Evolutionary conservation across 2,329 filamentous ascomycete species (phyloP).

Genomic region (Ophiostoma quercus): DNA sequence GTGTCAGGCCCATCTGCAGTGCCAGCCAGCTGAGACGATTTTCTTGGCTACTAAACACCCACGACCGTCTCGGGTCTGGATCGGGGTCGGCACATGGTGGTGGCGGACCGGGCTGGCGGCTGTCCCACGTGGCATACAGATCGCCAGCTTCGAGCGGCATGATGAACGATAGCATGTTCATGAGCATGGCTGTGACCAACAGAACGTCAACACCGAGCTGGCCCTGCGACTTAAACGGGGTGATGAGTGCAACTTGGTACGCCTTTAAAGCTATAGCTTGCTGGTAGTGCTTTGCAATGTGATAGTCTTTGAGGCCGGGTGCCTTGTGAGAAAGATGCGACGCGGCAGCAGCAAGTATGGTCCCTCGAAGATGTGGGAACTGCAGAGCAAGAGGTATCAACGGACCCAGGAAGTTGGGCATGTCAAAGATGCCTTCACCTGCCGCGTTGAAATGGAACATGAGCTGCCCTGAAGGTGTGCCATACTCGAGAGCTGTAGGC

Average conservation of each 20-base stretch:
- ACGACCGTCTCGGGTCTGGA: conserved; percentile 26
- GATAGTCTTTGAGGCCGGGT: conserved; percentile 23
- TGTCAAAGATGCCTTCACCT: conserved; percentile 23
- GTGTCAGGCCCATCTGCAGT: conserved; percentile 27
- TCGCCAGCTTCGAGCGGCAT: conserved; percentile 27
- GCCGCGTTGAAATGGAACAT: conserved; percentile 26
- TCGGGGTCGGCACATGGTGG: conserved; percentile 21
- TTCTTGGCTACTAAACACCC: conserved; percentile 28
- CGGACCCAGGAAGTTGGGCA: conserved; percentile 26
- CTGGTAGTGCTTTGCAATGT: conserved; percentile 28
- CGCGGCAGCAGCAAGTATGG: conserved; percentile 27
- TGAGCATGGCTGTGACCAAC: conserved; percentile 29
- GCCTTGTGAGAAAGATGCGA: conserved; percentile 27
- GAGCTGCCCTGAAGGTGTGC: conserved; percentile 26
- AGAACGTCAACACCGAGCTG: conserved; percentile 28
- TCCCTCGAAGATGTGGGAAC: conserved; percentile 27
- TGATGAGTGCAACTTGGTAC: conserved; percentile 27
- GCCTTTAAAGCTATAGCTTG: conserved; percentile 26
- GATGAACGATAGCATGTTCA: conserved; percentile 29
- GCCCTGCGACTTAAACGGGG: conserved; percentile 26
- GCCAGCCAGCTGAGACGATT: conserved; percentile 29
- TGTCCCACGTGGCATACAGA: background rate
- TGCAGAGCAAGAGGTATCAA: conserved; percentile 23
- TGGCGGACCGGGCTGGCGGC: background rate
- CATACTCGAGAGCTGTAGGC: conserved; percentile 18